A percentile compares a stretch with the other conserved stretches of the same genome.
phyloP scores from a whole-genome alignment of 768 basidiomycete species.

The Candolleomyces efflorescens region DNA sequence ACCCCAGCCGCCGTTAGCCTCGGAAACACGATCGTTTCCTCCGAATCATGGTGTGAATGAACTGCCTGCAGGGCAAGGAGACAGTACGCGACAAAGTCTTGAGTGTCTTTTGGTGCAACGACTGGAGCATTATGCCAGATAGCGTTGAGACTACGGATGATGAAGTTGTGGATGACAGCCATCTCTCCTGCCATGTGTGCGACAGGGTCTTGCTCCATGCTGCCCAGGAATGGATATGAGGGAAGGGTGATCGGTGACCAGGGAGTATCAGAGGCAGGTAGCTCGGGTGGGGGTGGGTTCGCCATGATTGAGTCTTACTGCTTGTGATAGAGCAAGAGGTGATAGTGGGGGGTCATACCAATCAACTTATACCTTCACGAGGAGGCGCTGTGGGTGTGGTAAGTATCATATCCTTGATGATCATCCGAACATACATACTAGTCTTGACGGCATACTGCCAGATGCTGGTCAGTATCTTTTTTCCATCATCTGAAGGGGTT shows the following conservation, averaged over 20 bases:
- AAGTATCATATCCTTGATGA: too few relatives aligned
- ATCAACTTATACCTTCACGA: too few relatives aligned
- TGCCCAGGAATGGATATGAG: neutral
- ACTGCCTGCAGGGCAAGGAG: conserved; percentile 12
- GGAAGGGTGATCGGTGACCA: neutral
- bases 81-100: conserved; percentile 18
- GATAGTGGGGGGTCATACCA: too few relatives aligned
- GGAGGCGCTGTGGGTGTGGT: too few relatives aligned
- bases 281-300: too few relatives aligned
- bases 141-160: conserved; percentile 13
- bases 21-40: conserved; percentile 22
- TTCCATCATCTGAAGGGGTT: too few relatives aligned
- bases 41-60: conserved; percentile 21
- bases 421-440: too few relatives aligned
- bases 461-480: too few relatives aligned
- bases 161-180: neutral
- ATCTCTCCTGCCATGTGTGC: neutral
- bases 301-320: too few relatives aligned
- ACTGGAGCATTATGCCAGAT: conserved; percentile 10
- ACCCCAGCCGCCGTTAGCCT: conserved; percentile 16
- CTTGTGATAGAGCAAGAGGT: too few relatives aligned
- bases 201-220: neutral
- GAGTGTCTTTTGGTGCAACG: conserved; percentile 15
- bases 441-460: too few relatives aligned
- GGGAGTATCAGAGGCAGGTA: neutral